Evolutionary conservation across 2,329 filamentous ascomycete species (phyloP), one percentile per base, ranked within the genome.

Genomic region (Venturia aucupariae): DNA sequence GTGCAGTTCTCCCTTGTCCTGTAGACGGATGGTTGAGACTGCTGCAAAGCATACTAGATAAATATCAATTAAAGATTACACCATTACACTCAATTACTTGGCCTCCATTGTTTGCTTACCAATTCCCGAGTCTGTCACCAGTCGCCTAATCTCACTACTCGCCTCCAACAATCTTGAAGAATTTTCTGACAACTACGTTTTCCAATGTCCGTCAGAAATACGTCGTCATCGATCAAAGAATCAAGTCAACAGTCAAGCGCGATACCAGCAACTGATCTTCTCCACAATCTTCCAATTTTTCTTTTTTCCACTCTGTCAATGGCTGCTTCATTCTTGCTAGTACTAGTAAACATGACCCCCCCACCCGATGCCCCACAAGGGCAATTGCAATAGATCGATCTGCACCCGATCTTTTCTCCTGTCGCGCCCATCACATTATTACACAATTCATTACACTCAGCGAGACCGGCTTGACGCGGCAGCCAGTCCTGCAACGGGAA

Each of bases 1-100:
- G 59, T 27, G 59, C 59, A 60, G 59, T 60, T 60, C 59, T 44
- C 59, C 59, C 59, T 42, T 38, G 4, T 60, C 57, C 17, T 30
- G 22, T 24, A 17, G 2, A 60, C 10, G 59, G 35, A 60, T 60
- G 59, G 59, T 60, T 60, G 59, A 60, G 59, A 60, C 59, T 60
- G 35, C 59, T 60, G 51, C 51, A 35, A 35, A 57, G 22, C 4
- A 57, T 35, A 35, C 27, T 57, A 57, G 27, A 32, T 57, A 54
- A 7, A 27, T 19, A 35, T 57, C 1, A 57, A 57, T 35, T 4
- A 35, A 57, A 57, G 30, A 57, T n/a, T 57, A 35, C 51, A 13
- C 35, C 24, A 57, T 35, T 17, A 24, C 11, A 51, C 10, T 13
- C 10, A 51, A 15, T 27, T 27, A 0, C 17, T 27, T 30, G n/a